A percentile compares a stretch with the other conserved stretches of the same genome.
These are phyloP conservation scores for Fraxinus angustifolia DNA, from an alignment of 305 asterid genomes.

Conservation along the genomic window DNA sequence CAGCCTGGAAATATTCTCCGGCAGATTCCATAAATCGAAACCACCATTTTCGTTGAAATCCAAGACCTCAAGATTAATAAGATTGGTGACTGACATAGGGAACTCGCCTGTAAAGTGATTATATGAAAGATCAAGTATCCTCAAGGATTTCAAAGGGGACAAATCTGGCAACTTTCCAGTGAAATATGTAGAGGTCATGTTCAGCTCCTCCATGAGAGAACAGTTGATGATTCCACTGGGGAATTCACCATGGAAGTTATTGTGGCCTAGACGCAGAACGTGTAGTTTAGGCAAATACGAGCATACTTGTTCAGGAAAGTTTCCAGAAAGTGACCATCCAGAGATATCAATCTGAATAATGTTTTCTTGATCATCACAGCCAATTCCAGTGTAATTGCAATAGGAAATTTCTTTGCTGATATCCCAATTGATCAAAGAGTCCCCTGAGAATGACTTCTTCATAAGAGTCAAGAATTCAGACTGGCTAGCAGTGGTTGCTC, in stretches of 20 bases:
- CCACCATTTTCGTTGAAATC: constrained; percentile 48
- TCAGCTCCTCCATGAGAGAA: constrained; percentile 53
- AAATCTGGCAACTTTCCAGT: constrained; percentile 67
- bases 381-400: constrained; percentile 60
- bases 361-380: constrained; percentile 46
- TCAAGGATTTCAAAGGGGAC: constrained; percentile 47
- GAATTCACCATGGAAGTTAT: constrained; percentile 44
- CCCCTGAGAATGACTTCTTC: constrained; percentile 40
- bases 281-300: constrained; percentile 53
- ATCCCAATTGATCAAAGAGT: constrained; percentile 46
- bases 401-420: constrained; percentile 3
- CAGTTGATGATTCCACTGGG: constrained; percentile 60
- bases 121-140: constrained; percentile 56
- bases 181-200: constrained; percentile 35
- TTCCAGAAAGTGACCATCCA: constrained; percentile 61
- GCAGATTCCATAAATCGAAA: constrained; percentile 56
- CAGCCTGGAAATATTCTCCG: constrained; percentile 45
- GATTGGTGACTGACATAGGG: constrained; percentile 66
- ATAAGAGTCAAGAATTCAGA: constrained; percentile 46
- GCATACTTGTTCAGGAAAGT: constrained; percentile 56
- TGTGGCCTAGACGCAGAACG: constrained; percentile 48
- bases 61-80: constrained; percentile 53
- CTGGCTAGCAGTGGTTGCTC: constrained; percentile 23
- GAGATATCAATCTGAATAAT: constrained; percentile 55
- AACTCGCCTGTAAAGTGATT: constrained; percentile 65